Conservation (phyloP, 75 land plant species). For the Pinus taeda region DNA sequence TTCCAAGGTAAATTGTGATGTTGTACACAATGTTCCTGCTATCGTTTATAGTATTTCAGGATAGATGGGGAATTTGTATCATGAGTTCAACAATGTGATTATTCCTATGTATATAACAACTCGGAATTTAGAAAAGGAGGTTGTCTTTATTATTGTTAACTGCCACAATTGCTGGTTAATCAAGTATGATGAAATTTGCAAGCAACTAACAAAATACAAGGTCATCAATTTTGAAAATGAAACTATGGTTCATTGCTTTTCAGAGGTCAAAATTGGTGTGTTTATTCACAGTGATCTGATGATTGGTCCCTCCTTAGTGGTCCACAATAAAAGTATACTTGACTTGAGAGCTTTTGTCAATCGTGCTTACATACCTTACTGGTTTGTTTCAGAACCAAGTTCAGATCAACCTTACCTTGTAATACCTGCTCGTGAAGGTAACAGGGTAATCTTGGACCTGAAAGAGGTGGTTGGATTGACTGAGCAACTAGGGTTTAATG, state of each 20-base stretch:
- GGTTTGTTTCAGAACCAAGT: neutral
- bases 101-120: slow-evolving; percentile 42
- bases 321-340: slow-evolving; percentile 14
- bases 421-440: slow-evolving; percentile 29
- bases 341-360: slow-evolving; percentile 25
- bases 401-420: slow-evolving; percentile 19
- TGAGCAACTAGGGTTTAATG: slow-evolving; percentile 21
- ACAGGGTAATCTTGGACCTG: slow-evolving; percentile 28
- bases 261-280: slow-evolving; percentile 28
- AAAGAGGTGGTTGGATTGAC: slow-evolving; percentile 25
- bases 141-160: slow-evolving; percentile 25
- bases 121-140: slow-evolving; percentile 30
- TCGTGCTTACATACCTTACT: slow-evolving; percentile 19
- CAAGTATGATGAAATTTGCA: slow-evolving; percentile 28
- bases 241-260: slow-evolving; percentile 28
- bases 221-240: slow-evolving; percentile 24
- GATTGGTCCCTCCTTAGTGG: slow-evolving; percentile 23
- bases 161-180: slow-evolving; percentile 37
- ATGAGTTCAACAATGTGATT: slow-evolving; percentile 47
- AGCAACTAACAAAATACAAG: slow-evolving; percentile 21
- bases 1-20: slow-evolving; percentile 22
- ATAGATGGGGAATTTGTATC: slow-evolving; percentile 48
- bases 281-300: slow-evolving; percentile 33
- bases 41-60: slow-evolving; percentile 41
- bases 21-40: slow-evolving; percentile 32